Percentiles rank a stretch among this genome's conserved stretches.
Conservation (phyloP, 805 yeast genomes). For the Wickerhamiella dianesei region DNA sequence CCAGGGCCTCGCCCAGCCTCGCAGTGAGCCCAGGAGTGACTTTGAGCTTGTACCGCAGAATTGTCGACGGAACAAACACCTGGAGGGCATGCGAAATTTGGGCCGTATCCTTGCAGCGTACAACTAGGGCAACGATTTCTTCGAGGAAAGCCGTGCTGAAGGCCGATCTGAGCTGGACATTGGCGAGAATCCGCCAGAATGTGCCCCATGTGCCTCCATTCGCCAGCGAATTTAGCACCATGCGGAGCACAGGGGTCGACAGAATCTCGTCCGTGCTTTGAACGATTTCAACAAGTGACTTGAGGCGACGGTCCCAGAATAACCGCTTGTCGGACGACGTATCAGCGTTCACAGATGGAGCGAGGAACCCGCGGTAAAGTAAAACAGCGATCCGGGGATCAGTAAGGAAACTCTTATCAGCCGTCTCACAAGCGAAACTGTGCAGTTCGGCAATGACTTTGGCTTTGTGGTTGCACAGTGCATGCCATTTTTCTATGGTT, state of each 20-base stretch:
- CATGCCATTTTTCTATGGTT: constrained; percentile 13
- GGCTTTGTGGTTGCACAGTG: constrained; percentile 19
- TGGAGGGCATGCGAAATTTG: constrained; percentile 18
- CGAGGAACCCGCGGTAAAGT: constrained; percentile 20
- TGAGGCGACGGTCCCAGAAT: constrained; percentile 7
- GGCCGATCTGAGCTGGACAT: constrained; percentile 10
- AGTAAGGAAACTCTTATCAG: constrained; percentile 15
- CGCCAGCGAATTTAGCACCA: constrained; percentile 21
- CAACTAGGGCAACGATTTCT: constrained; percentile 20
- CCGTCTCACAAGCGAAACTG: constrained; percentile 17
- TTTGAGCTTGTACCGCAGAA: constrained; percentile 4
- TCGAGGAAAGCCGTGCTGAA: constrained; percentile 16
- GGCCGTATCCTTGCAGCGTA: constrained; percentile 20
- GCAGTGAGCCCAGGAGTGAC: constrained; percentile 10
- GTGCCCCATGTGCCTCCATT: constrained; percentile 19
- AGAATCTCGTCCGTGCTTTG: constrained; percentile 8
- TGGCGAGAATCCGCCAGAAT: constrained; percentile 24
- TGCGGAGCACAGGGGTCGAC: constrained; percentile 13
- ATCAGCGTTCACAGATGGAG: constrained; percentile 11
- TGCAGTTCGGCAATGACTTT: constrained; percentile 15
- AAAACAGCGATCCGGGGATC: constrained; percentile 17
- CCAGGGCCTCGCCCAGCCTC: constrained; percentile 13
- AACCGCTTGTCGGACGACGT: constrained; percentile 1
- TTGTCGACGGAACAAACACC: constrained; percentile 15
- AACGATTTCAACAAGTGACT: constrained; percentile 8